These are phyloP conservation scores for Pythium brachiatum DNA, from an alignment of 352 stramenopile species.

Conservation along the genomic window DNA sequence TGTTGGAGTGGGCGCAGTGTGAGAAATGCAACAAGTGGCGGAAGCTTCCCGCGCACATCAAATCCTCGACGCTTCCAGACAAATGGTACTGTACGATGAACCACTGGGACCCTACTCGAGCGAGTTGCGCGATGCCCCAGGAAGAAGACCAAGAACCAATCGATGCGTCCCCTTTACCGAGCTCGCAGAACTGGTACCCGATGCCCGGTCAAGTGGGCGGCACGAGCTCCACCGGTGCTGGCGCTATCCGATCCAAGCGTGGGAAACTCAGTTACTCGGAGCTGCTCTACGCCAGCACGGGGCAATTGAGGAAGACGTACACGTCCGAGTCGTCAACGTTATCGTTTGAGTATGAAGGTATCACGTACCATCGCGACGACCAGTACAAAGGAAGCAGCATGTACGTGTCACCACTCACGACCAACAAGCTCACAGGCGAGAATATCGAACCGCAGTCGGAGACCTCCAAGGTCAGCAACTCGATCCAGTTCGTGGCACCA, in stretches of 20 bases:
- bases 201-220: slow-evolving; percentile 43
- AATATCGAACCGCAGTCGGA: slow-evolving; percentile 17
- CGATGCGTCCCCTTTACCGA: slow-evolving; percentile 38
- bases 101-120: slow-evolving; percentile 86
- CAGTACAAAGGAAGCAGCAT: slow-evolving; percentile 83
- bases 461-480: slow-evolving; percentile 7
- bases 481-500: slow-evolving; percentile 17
- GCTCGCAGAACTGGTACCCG: slow-evolving; percentile 58
- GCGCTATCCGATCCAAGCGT: slow-evolving; percentile 28
- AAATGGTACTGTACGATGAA: slow-evolving; percentile 98
- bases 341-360: slow-evolving; percentile 73
- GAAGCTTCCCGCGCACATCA: slow-evolving; percentile 90
- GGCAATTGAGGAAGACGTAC: slow-evolving; percentile 80
- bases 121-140: slow-evolving; percentile 68
- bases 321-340: slow-evolving; percentile 74
- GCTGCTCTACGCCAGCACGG: slow-evolving; percentile 74
- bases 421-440: slow-evolving; percentile 27
- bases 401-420: slow-evolving; percentile 55
- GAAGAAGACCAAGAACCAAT: slow-evolving; percentile 78
- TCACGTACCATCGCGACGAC: slow-evolving; percentile 67
- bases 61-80: slow-evolving; percentile 91
- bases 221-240: slow-evolving; percentile 10
- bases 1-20: slow-evolving; percentile 95
- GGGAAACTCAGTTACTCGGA: slow-evolving; percentile 84
- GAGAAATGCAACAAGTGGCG: slow-evolving; percentile 97